A percentile compares a stretch with the other conserved stretches of the same genome.
Conservation (phyloP, 2,329 filamentous ascomycete species). For the Ophiostoma tasmaniense region DNA sequence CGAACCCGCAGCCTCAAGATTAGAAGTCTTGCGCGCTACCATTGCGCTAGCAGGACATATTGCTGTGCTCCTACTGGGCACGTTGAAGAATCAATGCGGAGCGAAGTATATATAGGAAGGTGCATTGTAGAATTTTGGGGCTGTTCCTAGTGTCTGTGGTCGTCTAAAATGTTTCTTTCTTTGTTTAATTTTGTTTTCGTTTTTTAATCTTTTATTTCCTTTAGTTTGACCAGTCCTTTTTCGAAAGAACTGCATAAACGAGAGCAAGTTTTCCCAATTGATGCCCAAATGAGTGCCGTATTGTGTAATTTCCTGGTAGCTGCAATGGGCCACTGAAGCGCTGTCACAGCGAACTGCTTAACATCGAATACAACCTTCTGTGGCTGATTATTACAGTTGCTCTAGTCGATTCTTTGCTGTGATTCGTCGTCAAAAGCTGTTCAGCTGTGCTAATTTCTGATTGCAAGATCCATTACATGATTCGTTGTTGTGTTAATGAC, state of each 20-base stretch:
- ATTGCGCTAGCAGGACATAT: conserved; percentile 18
- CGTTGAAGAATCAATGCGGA: background rate
- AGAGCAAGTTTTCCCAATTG: background rate
- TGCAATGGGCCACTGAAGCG: background rate
- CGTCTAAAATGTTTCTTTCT: background rate
- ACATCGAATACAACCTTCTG: background rate
- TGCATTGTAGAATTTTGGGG: background rate
- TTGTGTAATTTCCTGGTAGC: background rate
- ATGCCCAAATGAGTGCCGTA: background rate
- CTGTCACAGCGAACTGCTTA: background rate
- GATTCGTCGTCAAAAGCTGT: background rate
- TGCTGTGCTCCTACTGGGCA: conserved; percentile 5
- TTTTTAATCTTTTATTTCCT: background rate
- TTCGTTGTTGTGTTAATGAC: background rate
- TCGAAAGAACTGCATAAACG: no score
- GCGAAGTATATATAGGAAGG: background rate
- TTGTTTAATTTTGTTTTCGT: background rate
- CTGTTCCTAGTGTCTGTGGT: background rate
- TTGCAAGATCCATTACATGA: background rate
- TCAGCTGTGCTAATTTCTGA: no score
- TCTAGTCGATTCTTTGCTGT: background rate
- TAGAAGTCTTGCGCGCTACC: conserved; percentile 66
- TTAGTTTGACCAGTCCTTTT: background rate
- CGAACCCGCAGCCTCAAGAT: conserved; percentile 29
- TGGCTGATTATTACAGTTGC: background rate